phyloP scores from a whole-genome alignment of 163 green algal species.

The Prototheca wickerhamii region DNA sequence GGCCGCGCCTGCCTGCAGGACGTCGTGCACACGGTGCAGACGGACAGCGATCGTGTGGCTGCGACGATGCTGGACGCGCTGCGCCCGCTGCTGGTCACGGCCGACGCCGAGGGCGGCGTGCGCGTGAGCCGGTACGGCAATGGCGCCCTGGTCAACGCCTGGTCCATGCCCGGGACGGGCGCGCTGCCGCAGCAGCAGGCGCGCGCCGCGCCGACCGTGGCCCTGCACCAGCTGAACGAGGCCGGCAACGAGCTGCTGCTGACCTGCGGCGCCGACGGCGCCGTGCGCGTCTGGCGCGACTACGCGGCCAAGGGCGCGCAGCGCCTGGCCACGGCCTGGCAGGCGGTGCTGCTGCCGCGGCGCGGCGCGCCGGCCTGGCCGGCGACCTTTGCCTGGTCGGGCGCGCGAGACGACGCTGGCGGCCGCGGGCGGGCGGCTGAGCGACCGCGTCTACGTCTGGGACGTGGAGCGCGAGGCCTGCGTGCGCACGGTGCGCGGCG shows the following conservation, averaged over 20 bases:
- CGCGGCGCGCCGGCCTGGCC: slow-evolving; percentile 14
- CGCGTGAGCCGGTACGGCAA: slow-evolving; percentile 53
- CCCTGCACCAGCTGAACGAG: slow-evolving; percentile 64
- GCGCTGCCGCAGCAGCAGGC: slow-evolving; percentile 18
- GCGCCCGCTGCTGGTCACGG: slow-evolving; percentile 48
- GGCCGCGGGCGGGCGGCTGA: slow-evolving; percentile 48
- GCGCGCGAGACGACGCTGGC: slow-evolving; percentile 38
- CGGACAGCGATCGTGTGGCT: slow-evolving; percentile 25
- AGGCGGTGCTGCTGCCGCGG: slow-evolving; percentile 32
- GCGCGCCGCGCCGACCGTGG: slow-evolving; percentile 1
- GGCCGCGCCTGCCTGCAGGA: slow-evolving; percentile 21
- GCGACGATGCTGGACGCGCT: slow-evolving; percentile 69
- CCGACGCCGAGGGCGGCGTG: slow-evolving; percentile 45
- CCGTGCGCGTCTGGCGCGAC: slow-evolving; percentile 72
- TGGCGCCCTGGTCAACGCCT: slow-evolving; percentile 51
- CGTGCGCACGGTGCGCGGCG: slow-evolving; percentile 24
- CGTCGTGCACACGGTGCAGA: slow-evolving; percentile 43
- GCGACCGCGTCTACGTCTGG: slow-evolving; percentile 59
- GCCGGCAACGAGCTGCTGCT: slow-evolving; percentile 62
- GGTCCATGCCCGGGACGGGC: slow-evolving; percentile 39
- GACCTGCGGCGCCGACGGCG: slow-evolving; percentile 54
- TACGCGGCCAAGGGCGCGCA: slow-evolving; percentile 48
- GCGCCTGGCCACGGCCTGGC: slow-evolving; percentile 55
- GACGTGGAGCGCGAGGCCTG: slow-evolving; percentile 62
- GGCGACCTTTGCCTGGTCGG: slow-evolving; percentile 38